Percentiles rank a stretch among this genome's conserved stretches.
phyloP scores from a whole-genome alignment of 768 basidiomycete genomes.

The Trametes punicea region DNA sequence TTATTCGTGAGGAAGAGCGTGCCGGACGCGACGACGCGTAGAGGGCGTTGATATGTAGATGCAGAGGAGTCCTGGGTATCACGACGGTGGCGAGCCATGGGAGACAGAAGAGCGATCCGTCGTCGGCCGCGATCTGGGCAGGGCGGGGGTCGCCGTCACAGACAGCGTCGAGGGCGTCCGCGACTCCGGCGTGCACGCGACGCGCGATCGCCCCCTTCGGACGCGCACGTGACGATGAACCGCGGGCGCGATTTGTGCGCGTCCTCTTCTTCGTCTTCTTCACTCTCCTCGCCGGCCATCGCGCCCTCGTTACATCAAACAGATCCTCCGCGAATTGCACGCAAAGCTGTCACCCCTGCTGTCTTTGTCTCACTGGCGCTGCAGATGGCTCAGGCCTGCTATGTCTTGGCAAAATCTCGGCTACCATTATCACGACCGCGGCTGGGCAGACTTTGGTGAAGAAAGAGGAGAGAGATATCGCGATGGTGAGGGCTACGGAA shows the following conservation, averaged over 20 bases:
- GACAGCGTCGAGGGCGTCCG: conserved; percentile 1
- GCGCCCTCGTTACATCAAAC: background rate
- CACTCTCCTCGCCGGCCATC: background rate
- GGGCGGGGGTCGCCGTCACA: conserved; percentile 11
- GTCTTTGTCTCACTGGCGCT: background rate
- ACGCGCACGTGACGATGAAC: background rate
- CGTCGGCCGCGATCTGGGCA: conserved; percentile 2
- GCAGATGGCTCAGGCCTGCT: background rate
- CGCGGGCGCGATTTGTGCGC: background rate
- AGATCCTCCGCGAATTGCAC: too few species aligned
- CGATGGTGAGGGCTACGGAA: conserved; percentile 11
- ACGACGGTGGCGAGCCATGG: conserved; percentile 31
- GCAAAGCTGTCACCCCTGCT: background rate
- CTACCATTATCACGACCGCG: background rate
- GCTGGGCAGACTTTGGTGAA: background rate
- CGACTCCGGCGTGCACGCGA: background rate
- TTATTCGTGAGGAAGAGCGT: conserved; percentile 79
- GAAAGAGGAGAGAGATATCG: background rate
- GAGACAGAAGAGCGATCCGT: background rate
- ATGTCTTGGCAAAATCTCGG: background rate
- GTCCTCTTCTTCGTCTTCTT: background rate
- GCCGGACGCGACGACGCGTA: conserved; percentile 76
- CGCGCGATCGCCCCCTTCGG: background rate
- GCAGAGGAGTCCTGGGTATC: conserved; percentile 25
- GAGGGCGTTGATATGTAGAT: conserved; percentile 30